phyloP scores from a whole-genome alignment of 768 basidiomycete genomes.

The Lentinula lateritia region DNA sequence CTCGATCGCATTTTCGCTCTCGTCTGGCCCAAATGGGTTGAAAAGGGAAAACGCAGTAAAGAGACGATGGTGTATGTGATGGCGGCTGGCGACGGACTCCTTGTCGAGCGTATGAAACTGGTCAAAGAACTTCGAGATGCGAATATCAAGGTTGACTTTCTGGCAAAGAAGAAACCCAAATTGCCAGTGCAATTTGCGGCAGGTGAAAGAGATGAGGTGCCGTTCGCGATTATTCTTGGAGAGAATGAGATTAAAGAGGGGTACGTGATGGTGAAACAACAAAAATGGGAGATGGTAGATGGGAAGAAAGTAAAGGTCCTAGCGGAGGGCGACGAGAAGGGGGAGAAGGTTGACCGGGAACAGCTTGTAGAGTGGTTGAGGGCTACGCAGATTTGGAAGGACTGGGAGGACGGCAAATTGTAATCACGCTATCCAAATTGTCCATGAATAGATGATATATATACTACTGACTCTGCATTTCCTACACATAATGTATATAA shows the following conservation, averaged over 20 bases:
- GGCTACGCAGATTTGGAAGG: conserved; percentile 35
- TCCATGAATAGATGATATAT: too few relatives aligned
- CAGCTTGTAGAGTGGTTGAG: conserved; percentile 65
- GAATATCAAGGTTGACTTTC: conserved; percentile 93
- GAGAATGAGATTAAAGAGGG: conserved; percentile 81
- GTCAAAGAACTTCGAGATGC: conserved; percentile 77
- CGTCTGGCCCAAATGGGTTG: conserved; percentile 82
- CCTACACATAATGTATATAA: not conserved
- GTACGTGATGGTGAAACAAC: conserved; percentile 87
- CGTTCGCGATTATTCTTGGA: conserved; percentile 91
- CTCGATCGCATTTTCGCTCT: conserved; percentile 91
- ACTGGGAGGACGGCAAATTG: conserved; percentile 31
- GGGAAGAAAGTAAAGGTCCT: conserved; percentile 68
- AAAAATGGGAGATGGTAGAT: conserved; percentile 71
- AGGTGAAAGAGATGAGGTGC: conserved; percentile 87
- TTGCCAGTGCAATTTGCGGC: conserved; percentile 80
- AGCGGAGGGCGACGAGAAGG: conserved; percentile 57
- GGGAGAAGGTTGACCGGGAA: conserved; percentile 54
- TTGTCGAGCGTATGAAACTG: conserved; percentile 79
- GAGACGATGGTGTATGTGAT: conserved; percentile 94
- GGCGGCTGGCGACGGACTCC: conserved; percentile 82
- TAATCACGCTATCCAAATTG: not conserved
- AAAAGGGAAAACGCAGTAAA: conserved; percentile 76
- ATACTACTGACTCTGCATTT: not conserved
- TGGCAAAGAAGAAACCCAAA: conserved; percentile 92